Conservation (phyloP, 768 basidiomycete species). For the Mycena filopes region DNA sequence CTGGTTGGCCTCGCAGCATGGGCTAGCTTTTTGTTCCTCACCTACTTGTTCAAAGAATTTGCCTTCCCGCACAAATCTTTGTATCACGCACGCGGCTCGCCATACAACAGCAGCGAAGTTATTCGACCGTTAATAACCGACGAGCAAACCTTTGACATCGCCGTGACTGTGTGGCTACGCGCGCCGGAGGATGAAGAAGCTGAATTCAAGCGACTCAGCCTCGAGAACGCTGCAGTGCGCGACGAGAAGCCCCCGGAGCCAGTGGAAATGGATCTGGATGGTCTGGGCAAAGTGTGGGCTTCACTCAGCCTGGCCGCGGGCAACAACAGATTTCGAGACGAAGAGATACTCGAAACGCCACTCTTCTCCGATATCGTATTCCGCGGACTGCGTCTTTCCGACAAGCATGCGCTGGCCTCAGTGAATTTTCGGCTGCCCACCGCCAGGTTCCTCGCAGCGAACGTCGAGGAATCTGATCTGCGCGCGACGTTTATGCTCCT, state of each 20-base stretch:
- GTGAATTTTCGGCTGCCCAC: slow-evolving; percentile 17
- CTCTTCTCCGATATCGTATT: slow-evolving; percentile 30
- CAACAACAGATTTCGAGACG: background rate
- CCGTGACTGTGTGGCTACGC: slow-evolving; percentile 25
- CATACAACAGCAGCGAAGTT: too few species aligned
- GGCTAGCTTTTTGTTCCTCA: background rate
- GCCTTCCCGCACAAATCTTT: background rate
- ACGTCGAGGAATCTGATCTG: slow-evolving; percentile 15
- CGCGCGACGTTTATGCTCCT: slow-evolving; percentile 28
- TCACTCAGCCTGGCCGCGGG: background rate
- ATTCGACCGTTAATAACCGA: slow-evolving; percentile 27
- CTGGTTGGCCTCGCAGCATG: background rate
- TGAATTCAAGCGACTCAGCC: too few species aligned
- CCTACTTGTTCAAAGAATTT: background rate
- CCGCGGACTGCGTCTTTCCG: slow-evolving; percentile 16
- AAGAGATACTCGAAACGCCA: slow-evolving; percentile 1
- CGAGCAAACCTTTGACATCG: slow-evolving; percentile 24
- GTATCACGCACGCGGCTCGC: too few species aligned
- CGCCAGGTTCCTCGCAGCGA: background rate
- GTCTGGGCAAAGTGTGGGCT: too few species aligned
- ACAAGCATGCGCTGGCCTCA: slow-evolving; percentile 10
- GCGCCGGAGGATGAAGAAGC: background rate
- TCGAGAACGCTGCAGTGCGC: too few species aligned
- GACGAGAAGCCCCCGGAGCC: too few species aligned
- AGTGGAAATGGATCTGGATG: too few species aligned